Percentiles rank a stretch among this genome's conserved stretches.
Evolutionary conservation across 2,329 filamentous ascomycete genomes (phyloP).

Genomic region (Colletotrichum agaves): DNA sequence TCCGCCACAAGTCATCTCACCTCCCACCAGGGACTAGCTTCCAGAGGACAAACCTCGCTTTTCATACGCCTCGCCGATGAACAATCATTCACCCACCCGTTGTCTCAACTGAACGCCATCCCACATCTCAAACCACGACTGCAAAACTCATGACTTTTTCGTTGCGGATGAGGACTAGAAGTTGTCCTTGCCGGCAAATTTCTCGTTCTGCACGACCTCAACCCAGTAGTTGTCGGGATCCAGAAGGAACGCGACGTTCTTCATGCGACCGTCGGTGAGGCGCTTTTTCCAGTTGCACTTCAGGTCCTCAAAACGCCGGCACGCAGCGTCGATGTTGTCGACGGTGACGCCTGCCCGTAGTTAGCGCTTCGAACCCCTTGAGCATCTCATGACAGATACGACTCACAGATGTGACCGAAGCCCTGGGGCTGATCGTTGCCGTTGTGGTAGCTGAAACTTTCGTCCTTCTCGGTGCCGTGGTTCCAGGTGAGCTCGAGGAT

Average conservation of each 20-base stretch:
- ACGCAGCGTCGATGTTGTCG: slow-evolving; percentile 89
- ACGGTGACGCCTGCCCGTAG: slow-evolving; percentile 74
- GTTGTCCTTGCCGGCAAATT: slow-evolving; percentile 64
- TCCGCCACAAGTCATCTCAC: neutral
- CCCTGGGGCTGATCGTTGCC: slow-evolving; percentile 93
- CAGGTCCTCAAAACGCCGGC: slow-evolving; percentile 83
- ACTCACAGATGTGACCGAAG: slow-evolving; percentile 89
- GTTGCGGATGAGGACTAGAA: slow-evolving; percentile 51
- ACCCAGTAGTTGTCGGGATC: slow-evolving; percentile 92
- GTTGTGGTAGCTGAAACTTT: slow-evolving; percentile 86
- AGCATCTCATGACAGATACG: neutral
- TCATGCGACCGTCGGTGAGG: slow-evolving; percentile 91
- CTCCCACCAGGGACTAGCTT: neutral
- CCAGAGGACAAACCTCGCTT: slow-evolving; percentile 17
- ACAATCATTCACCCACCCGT: neutral
- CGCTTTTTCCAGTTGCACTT: slow-evolving; percentile 94
- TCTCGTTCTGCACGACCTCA: slow-evolving; percentile 82
- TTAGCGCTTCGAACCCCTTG: neutral
- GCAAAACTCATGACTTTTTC: neutral
- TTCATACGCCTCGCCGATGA: slow-evolving; percentile 4
- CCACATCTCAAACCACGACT: neutral
- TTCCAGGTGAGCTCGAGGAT: slow-evolving; percentile 92
- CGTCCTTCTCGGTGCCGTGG: slow-evolving; percentile 86
- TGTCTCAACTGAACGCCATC: slow-evolving; percentile 8
- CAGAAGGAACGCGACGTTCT: slow-evolving; percentile 90